phyloP scores from a whole-genome alignment of 108 stramenopile genomes.

The Licmophora abbreviata region DNA sequence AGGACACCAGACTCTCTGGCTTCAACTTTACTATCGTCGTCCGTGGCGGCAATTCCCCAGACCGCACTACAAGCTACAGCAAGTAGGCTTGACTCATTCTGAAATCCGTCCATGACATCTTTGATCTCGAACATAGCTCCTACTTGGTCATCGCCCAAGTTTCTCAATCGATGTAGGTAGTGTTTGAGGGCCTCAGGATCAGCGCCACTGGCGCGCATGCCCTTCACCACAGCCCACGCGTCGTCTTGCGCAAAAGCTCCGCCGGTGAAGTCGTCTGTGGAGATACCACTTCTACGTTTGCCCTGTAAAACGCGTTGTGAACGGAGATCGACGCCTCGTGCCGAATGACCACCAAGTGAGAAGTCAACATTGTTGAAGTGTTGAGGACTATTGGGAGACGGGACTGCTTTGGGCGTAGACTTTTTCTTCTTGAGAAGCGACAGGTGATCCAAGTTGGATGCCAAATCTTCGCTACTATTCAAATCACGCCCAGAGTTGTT shows the following conservation, averaged over 20 bases:
- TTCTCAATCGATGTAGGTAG: constrained; percentile 22
- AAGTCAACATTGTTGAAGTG: not conserved
- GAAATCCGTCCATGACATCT: constrained; percentile 18
- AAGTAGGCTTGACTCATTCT: constrained; percentile 9
- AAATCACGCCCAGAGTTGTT: no score
- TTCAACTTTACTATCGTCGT: constrained; percentile 5
- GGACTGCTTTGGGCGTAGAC: not conserved
- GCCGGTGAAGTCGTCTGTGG: constrained; percentile 1
- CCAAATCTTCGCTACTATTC: no score
- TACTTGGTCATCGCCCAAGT: constrained; percentile 8
- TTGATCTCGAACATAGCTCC: constrained; percentile 14
- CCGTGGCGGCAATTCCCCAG: constrained; percentile 14
- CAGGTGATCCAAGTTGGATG: not conserved
- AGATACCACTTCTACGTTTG: not conserved
- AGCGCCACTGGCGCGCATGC: constrained; percentile 6
- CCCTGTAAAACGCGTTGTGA: not conserved
- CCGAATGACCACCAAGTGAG: not conserved
- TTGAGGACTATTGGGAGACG: not conserved
- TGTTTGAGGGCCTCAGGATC: constrained; percentile 5
- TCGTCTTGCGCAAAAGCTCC: not conserved
- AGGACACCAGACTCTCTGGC: constrained; percentile 14
- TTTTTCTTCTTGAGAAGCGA: not conserved
- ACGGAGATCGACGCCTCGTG: not conserved
- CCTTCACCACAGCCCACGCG: constrained; percentile 4
- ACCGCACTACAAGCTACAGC: constrained; percentile 14